phyloP scores from a whole-genome alignment of 805 yeast genomes.

The Komagataella kurtzmanii region DNA sequence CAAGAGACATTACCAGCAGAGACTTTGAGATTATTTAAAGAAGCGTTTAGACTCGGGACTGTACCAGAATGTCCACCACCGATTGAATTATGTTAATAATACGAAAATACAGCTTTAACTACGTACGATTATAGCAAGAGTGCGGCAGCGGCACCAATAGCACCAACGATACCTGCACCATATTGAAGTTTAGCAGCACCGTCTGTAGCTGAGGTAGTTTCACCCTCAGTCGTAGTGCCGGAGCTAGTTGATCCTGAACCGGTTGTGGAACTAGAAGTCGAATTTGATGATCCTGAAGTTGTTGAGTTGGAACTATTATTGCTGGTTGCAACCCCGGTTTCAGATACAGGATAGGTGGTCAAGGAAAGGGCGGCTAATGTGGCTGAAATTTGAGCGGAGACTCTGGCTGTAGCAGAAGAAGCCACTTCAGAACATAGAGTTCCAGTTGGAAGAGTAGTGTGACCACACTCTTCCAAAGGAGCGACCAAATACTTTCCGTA shows the following conservation, averaged over 20 bases:
- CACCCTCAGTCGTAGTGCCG: neutral
- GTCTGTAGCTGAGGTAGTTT: neutral
- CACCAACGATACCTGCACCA: neutral
- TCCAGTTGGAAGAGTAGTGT: slow-evolving; percentile 23
- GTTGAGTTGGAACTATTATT: neutral
- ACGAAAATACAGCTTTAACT: neutral
- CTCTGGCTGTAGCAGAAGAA: slow-evolving; percentile 5
- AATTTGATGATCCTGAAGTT: neutral
- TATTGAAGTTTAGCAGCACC: neutral
- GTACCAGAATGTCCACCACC: slow-evolving; percentile 2
- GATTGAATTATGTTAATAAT: slow-evolving; percentile 1
- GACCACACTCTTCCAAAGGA: slow-evolving; percentile 18
- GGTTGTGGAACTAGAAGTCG: neutral
- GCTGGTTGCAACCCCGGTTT: neutral
- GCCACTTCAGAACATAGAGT: slow-evolving; percentile 10
- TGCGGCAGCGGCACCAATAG: neutral
- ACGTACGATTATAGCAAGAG: neutral
- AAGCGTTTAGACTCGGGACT: slow-evolving; percentile 1
- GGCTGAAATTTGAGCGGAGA: neutral
- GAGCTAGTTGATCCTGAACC: neutral
- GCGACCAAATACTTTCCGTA: slow-evolving; percentile 17
- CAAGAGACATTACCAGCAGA: neutral
- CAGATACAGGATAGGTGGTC: neutral
- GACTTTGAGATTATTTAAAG: neutral
- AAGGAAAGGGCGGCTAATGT: neutral